Evolutionary conservation across 192 early-diverging fungal genomes (phyloP).

Genomic region (Coemansia umbellata): DNA sequence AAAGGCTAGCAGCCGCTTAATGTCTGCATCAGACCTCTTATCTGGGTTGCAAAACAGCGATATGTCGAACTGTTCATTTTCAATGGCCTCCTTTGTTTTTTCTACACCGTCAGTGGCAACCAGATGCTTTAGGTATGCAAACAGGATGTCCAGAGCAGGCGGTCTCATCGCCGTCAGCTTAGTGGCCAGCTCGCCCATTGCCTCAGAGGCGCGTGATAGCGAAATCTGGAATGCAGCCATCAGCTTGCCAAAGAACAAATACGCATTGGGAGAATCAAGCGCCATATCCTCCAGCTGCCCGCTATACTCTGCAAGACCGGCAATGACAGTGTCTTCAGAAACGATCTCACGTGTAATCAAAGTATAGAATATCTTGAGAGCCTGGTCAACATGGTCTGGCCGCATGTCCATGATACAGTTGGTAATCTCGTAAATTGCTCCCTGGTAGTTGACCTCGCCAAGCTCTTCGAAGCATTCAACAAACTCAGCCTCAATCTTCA

Average conservation of each 20-base stretch:
- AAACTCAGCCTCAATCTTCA: slow-evolving; percentile 60
- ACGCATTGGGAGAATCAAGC: slow-evolving; percentile 67
- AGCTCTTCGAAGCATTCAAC: slow-evolving; percentile 68
- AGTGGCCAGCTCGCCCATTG: slow-evolving; percentile 39
- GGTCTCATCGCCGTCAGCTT: slow-evolving; percentile 13
- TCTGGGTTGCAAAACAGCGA: slow-evolving; percentile 28
- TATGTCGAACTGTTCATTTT: slow-evolving; percentile 40
- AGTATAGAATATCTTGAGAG: slow-evolving; percentile 50
- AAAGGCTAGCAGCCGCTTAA: slow-evolving; percentile 21
- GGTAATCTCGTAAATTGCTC: slow-evolving; percentile 55
- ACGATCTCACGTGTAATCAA: slow-evolving; percentile 48
- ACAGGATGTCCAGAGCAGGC: slow-evolving; percentile 21
- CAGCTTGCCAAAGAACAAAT: slow-evolving; percentile 60
- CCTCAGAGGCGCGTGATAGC: slow-evolving; percentile 39
- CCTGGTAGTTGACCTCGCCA: slow-evolving; percentile 55
- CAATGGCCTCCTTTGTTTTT: slow-evolving; percentile 25
- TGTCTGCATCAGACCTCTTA: slow-evolving; percentile 22
- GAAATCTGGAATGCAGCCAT: slow-evolving; percentile 55
- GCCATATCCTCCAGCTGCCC: slow-evolving; percentile 69
- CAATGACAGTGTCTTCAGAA: slow-evolving; percentile 50
- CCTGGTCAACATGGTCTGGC: slow-evolving; percentile 52
- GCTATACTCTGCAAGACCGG: slow-evolving; percentile 52
- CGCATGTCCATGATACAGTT: slow-evolving; percentile 62
- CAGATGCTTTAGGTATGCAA: slow-evolving; percentile 34
- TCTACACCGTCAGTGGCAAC: slow-evolving; percentile 19